Conservation (phyloP, 2,329 filamentous ascomycete species). For the Beauveria bassiana region DNA sequence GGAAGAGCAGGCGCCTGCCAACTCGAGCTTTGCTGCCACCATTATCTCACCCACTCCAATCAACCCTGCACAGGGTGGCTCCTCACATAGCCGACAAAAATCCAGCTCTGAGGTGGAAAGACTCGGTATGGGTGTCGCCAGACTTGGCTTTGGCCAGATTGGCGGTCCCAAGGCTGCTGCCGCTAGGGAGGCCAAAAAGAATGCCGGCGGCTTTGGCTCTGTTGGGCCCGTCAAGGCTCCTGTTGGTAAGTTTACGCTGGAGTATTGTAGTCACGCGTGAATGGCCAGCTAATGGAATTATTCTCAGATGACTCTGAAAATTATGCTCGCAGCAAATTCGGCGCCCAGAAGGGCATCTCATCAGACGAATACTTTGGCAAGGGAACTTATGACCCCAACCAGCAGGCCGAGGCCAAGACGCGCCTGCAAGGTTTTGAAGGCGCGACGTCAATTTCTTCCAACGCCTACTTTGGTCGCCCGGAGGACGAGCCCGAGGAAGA, state of each 20-base stretch:
- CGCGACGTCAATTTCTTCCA: slow-evolving; percentile 85
- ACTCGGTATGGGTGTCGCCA: slow-evolving; percentile 78
- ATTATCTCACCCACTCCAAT: slow-evolving; percentile 69
- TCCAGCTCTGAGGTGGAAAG: slow-evolving; percentile 76
- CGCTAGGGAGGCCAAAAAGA: slow-evolving; percentile 52
- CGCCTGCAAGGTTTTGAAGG: slow-evolving; percentile 90
- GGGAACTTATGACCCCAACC: slow-evolving; percentile 70
- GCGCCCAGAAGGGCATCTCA: slow-evolving; percentile 87
- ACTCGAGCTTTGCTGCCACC: slow-evolving; percentile 47
- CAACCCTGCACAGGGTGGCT: slow-evolving; percentile 53
- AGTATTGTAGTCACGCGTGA: neutral
- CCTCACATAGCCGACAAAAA: slow-evolving; percentile 48
- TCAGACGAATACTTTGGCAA: slow-evolving; percentile 98
- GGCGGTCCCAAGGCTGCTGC: slow-evolving; percentile 53
- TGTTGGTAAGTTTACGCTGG: slow-evolving; percentile 46
- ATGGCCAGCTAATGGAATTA: neutral
- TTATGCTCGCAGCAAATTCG: slow-evolving; percentile 84
- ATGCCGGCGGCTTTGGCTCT: slow-evolving; percentile 79
- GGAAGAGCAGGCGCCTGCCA: slow-evolving; percentile 41
- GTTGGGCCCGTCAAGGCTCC: slow-evolving; percentile 66
- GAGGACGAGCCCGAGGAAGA: slow-evolving; percentile 75
- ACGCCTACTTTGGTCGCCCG: slow-evolving; percentile 92
- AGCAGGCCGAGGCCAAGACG: slow-evolving; percentile 77
- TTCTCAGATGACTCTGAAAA: slow-evolving; percentile 63
- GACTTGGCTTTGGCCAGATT: slow-evolving; percentile 83